Evolutionary conservation across 768 basidiomycete genomes (phyloP), one percentile per base, ranked within the genome.

Genomic region (Lactifluus rugatus): DNA sequence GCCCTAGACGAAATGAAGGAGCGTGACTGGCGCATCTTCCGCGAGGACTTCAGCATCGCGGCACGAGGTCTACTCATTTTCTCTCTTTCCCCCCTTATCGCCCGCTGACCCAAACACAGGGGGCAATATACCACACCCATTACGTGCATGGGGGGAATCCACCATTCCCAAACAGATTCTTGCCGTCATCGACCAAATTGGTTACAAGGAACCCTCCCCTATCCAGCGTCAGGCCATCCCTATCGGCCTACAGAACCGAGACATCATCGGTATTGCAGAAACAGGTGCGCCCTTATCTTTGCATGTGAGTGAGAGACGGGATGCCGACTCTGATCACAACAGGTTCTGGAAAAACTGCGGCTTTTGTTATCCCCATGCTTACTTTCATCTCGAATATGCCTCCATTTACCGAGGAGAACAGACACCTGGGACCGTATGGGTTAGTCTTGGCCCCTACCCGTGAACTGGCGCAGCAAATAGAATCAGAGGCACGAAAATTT

Each of bases 161-260:
- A 72, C 69, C 17, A 97, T 98, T 47, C 94, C 93, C 9, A 72
- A 78, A 60, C 63, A 76, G 13, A 86, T 99, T 47, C 73, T 95
- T 46, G 85, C 84, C 47, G 83, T 92, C 57, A 90, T 99, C 52
- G 93, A 89, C 31, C 75, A 80, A 66, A 87, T 98, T 71, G 96
- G 96, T 0, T 99, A 99, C 76, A 93, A 91, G 66, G 95, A 98
- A 60, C 96, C 96, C 1, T 91, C 89, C 36, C 84, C 96, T 6
- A 99, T 99, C 69, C 96, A 99, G 71, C 80, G 96, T 37, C 96
- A 98, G 70, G 96, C 96, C 8, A 99, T 99, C 61, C 96, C 96
- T n/a, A 97, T 99, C 58, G 96, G 96, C 47, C 72, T 98, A 62
- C 91, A 94, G 68, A 93, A 94, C 67, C 81, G 96, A 51, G 96